These are phyloP conservation scores for Papiliotrema nemorosa DNA, from an alignment of 1,284 basidiomycete genomes.

Conservation along the genomic window DNA sequence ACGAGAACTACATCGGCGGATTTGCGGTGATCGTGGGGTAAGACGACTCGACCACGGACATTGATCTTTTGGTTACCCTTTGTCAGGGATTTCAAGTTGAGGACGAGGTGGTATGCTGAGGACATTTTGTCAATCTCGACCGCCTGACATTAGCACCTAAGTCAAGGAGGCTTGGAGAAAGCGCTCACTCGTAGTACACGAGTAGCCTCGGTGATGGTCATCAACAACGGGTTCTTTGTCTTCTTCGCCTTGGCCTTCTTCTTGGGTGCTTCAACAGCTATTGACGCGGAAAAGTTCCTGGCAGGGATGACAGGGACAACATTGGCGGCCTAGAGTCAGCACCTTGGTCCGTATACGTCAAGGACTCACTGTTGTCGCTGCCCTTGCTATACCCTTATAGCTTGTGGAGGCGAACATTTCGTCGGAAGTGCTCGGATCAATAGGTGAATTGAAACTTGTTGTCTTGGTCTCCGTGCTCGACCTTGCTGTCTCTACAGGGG, in stretches of 20 bases:
- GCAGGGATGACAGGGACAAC: too few relatives aligned
- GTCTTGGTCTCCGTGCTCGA: too few relatives aligned
- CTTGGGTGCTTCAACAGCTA: neutral
- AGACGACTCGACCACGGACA: conserved; percentile 70
- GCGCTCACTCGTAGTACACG: conserved; percentile 37
- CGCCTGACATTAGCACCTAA: conserved; percentile 53
- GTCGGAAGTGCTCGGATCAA: neutral
- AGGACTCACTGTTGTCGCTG: neutral
- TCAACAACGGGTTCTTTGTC: conserved; percentile 29
- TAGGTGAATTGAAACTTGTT: conserved; percentile 10
- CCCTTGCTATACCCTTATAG: neutral
- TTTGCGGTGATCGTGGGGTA: conserved; percentile 71
- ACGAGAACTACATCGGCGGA: conserved; percentile 68
- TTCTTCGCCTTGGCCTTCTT: conserved; percentile 7
- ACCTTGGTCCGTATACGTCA: too few relatives aligned
- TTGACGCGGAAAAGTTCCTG: conserved; percentile 2
- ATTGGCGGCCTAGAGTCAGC: neutral
- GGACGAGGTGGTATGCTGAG: conserved; percentile 71
- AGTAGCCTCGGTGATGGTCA: conserved; percentile 37
- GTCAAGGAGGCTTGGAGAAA: neutral
- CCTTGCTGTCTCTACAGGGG: neutral
- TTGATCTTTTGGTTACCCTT: conserved; percentile 54
- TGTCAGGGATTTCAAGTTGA: conserved; percentile 70
- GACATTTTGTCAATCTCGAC: conserved; percentile 71
- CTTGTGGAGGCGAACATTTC: conserved; percentile 1